Conservation (phyloP, 495 filamentous ascomycete genomes). For the Talaromyces nanjingensis region DNA sequence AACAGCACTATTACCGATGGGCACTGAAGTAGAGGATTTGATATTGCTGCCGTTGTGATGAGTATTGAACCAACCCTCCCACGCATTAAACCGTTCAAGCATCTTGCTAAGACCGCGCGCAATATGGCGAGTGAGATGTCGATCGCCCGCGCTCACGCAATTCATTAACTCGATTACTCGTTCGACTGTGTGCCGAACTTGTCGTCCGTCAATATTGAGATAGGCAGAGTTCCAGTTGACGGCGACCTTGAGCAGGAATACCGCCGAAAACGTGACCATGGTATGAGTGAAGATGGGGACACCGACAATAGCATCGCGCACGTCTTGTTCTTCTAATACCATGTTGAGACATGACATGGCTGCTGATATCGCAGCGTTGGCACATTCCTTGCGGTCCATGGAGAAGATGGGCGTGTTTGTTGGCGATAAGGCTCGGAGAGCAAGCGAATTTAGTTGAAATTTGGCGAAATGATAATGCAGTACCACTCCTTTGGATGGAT, state of each 20-base stretch:
- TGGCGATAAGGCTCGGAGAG: constrained; percentile 45
- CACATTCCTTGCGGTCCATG: constrained; percentile 46
- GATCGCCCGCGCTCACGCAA: constrained; percentile 44
- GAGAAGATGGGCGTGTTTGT: constrained; percentile 46
- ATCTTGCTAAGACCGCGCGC: constrained; percentile 48
- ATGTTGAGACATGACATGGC: constrained; percentile 50
- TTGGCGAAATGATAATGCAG: constrained; percentile 57
- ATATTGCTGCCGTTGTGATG: not conserved
- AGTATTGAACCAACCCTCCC: constrained; percentile 20
- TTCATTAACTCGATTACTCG: constrained; percentile 45
- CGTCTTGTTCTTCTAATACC: constrained; percentile 48
- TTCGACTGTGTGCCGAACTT: constrained; percentile 42
- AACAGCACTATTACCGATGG: not conserved
- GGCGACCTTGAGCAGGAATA: constrained; percentile 50
- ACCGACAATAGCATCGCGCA: constrained; percentile 52
- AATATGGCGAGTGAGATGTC: constrained; percentile 47
- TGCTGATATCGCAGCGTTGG: constrained; percentile 49
- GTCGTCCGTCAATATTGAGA: constrained; percentile 32
- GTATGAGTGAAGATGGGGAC: constrained; percentile 54
- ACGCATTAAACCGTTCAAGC: constrained; percentile 40
- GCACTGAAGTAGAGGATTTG: not conserved
- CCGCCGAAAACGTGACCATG: constrained; percentile 56
- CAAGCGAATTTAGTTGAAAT: constrained; percentile 53
- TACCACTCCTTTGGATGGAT: constrained; percentile 51
- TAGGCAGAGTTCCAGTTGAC: constrained; percentile 48